Evolutionary conservation across 371 early-diverging fungal genomes (phyloP).

Genomic region (Mortierella sp.): DNA sequence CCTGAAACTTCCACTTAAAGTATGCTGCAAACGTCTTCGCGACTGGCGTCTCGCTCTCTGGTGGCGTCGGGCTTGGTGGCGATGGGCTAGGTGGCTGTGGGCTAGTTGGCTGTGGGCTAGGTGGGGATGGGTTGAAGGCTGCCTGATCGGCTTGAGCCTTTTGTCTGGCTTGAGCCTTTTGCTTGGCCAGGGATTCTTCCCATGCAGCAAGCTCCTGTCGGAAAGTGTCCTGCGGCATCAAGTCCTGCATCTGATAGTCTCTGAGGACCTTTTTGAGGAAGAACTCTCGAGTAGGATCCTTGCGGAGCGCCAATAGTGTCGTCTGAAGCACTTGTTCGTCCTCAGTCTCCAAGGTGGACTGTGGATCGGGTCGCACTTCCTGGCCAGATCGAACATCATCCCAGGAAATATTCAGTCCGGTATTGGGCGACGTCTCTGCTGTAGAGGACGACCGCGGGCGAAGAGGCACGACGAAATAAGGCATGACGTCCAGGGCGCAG

Average conservation of each 20-base stretch:
- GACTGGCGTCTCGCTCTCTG: not conserved
- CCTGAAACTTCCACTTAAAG: slow-evolving; percentile 27
- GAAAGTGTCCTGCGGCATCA: slow-evolving; percentile 20
- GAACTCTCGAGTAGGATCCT: slow-evolving; percentile 71
- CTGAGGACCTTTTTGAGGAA: slow-evolving; percentile 60
- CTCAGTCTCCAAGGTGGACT: slow-evolving; percentile 17
- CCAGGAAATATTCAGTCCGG: slow-evolving; percentile 71
- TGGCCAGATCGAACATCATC: slow-evolving; percentile 57
- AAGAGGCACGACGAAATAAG: slow-evolving; percentile 72
- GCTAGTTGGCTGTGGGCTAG: not conserved
- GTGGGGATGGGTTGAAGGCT: not conserved
- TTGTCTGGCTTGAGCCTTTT: slow-evolving; percentile 13
- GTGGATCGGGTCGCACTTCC: slow-evolving; percentile 3
- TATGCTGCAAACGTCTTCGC: slow-evolving; percentile 57
- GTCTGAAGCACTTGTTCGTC: slow-evolving; percentile 48
- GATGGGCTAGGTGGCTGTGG: not conserved
- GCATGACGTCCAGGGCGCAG: slow-evolving; percentile 66
- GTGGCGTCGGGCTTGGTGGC: not conserved
- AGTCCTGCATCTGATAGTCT: slow-evolving; percentile 1
- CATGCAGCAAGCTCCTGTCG: slow-evolving; percentile 59
- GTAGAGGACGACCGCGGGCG: not conserved
- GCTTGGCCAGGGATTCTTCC: slow-evolving; percentile 60
- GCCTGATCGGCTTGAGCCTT: not conserved
- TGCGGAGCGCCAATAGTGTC: slow-evolving; percentile 65
- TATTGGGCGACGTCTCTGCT: slow-evolving; percentile 30